Base-by-base conservation (phyloP, 2,329 filamentous ascomycete species). In the Colletotrichum sp. region DNA sequence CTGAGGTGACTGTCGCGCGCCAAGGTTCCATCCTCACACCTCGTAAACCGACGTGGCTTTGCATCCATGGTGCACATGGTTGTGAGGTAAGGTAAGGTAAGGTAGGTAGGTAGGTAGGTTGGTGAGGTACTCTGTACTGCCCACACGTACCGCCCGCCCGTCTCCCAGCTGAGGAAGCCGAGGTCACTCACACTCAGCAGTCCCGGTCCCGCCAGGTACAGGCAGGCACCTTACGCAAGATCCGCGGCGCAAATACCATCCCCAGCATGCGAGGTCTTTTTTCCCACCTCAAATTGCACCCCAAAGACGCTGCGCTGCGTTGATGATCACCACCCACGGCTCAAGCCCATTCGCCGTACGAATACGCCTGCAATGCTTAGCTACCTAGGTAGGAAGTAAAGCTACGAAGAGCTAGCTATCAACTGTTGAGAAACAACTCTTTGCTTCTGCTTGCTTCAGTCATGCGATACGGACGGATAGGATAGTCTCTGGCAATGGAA, bases 41-140 rank as follows among this genome's bases (percentile, higher is more conserved):
- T 75, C 69, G 62, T 75, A 75, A 67, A 62, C 55, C 62, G 69
- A 75, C 72, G 72, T 72, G 72, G 68, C 68, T 72, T 68, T 72
- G 72, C 69, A 72, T 63, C 30, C 57, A 26, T 30, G 24, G 26
- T 18, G 55, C 55, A 52, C 44, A 49, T 49, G 44, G 44, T 49
- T 49, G 44, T 12, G 10, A 21, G 44, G 44, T 21, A 12, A 49
- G 44, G 44, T 44, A 44, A 15, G 34, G 34, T 36, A 36, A 16
- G 34, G 13, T 15, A 36, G 34, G 34, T 16, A 39, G 36, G 34
- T 16, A 39, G 15, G 36, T 36, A 34, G 32, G 32, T 34, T 15
- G 34, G 34, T 39, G 18, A 49, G 39, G 39, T 49, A 49, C 39
- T 49, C 39, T 49, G 39, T 49, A 44, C 39, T n/a, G 39, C 39